These are phyloP conservation scores for Eucalyptus polybractea DNA, from an alignment of 345 rosid species.

Conservation along the genomic window DNA sequence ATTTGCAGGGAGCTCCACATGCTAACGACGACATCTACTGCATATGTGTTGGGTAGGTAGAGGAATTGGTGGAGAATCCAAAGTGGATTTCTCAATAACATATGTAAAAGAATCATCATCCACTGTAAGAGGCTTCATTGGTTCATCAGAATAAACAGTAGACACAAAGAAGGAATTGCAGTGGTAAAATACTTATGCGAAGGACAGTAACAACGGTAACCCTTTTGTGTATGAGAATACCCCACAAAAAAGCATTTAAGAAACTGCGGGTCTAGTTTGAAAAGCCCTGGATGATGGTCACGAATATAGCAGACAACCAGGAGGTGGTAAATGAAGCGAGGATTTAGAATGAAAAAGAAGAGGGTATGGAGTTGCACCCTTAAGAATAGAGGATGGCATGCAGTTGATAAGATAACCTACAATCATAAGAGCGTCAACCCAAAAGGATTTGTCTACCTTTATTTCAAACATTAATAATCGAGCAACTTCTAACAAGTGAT, in stretches of 20 bases:
- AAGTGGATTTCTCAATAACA: background rate
- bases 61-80: background rate
- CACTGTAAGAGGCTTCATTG: background rate
- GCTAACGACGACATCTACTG: fast-evolving
- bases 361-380: background rate
- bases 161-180: background rate
- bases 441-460: background rate
- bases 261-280: background rate
- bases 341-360: background rate
- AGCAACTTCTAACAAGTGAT: background rate
- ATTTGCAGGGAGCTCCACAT: background rate
- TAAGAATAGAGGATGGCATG: background rate
- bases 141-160: background rate
- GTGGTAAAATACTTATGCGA: background rate
- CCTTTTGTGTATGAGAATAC: background rate
- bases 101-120: background rate
- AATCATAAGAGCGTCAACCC: background rate
- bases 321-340: background rate
- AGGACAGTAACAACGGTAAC: background rate
- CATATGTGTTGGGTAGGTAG: background rate
- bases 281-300: background rate
- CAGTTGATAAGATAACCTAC: background rate
- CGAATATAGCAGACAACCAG: background rate
- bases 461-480: background rate
- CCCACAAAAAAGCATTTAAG: background rate